Evolutionary conservation across 345 rosid genomes (phyloP), one percentile per base, ranked within the genome.

Genomic region (Rhodomyrtus tomentosa): DNA sequence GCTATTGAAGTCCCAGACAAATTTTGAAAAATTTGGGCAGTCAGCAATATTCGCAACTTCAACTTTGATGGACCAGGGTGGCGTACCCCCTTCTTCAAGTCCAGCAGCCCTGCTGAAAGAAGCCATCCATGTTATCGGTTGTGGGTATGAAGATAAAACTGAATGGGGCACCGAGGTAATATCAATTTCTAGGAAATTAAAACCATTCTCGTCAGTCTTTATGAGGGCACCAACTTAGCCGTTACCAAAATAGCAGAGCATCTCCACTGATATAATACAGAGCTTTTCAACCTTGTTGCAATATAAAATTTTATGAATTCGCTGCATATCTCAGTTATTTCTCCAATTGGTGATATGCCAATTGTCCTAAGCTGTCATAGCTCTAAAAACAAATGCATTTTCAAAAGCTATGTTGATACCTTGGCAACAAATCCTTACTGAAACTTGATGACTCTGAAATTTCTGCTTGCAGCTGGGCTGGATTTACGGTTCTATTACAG

Each of bases 401-500:
- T 36, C 4, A 9, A 68, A 68, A 9, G 45, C 79, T 36, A 68
- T 25, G 73, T 54, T 22, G 52, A 62, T 42, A 42, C 73, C 79
- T 27, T 48, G 45, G 58, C 76, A 50, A 40, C 72, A 59, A 50
- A 50, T 83, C n/a, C 16, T 62, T 62, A 29, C 50, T 51, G 48
- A 42, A 82, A 38, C 81, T 27, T 76, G 29, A 81, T 74, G 68
- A 25, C 55, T 82, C 85, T 82, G 88, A 83, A 54, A 81, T 53
- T 85, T 85, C 82, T 83, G 45, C 40, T 21, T 59, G 56, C 92
- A 97, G 99, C 93, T 95, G 83, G 98, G 99, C 58, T 95, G 99
- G 99, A 98, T 96, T 85, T 98, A 96, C 59, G 99, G 99, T 79
- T 98, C 99, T 52, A 98, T 98, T 80, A 96, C 98, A 84, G 99